These are phyloP conservation scores for Telopea speciosissima DNA, from an alignment of 177 flowering plant species.

Conservation along the genomic window DNA sequence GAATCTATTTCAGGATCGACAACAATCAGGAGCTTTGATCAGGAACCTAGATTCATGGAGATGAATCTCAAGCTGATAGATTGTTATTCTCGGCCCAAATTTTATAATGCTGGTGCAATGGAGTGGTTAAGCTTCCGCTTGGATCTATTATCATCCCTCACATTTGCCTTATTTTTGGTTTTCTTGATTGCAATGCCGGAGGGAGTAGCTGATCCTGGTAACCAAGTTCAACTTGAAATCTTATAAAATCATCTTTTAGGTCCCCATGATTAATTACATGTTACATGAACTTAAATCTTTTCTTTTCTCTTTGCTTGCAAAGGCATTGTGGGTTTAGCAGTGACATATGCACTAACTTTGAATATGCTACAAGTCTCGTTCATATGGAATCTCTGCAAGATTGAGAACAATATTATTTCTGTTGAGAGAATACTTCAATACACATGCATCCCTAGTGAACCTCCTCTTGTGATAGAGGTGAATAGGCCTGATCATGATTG, in stretches of 20 bases:
- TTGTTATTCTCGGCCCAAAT: slow-evolving; percentile 46
- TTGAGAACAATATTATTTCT: slow-evolving; percentile 66
- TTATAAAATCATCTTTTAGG: background rate
- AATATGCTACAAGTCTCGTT: slow-evolving; percentile 46
- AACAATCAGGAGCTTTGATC: slow-evolving; percentile 62
- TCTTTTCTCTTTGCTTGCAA: slow-evolving; percentile 2
- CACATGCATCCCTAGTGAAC: slow-evolving; percentile 47
- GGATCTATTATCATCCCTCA: slow-evolving; percentile 47
- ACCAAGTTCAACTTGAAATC: slow-evolving; percentile 1
- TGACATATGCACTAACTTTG: slow-evolving; percentile 63
- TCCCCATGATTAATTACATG: background rate
- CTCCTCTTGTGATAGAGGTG: slow-evolving; percentile 52
- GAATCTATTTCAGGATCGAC: slow-evolving; percentile 65
- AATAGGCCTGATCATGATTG: slow-evolving; percentile 39
- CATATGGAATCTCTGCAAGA: slow-evolving; percentile 47
- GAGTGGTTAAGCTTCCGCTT: slow-evolving; percentile 69
- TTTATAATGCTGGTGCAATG: slow-evolving; percentile 50
- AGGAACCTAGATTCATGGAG: slow-evolving; percentile 47
- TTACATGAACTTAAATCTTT: background rate
- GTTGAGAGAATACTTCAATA: slow-evolving; percentile 73
- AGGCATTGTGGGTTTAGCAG: slow-evolving; percentile 67
- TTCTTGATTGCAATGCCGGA: slow-evolving; percentile 51
- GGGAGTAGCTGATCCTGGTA: slow-evolving; percentile 58
- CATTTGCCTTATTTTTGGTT: slow-evolving; percentile 50
- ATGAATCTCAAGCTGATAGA: slow-evolving; percentile 42